Percentiles rank a stretch among this genome's conserved stretches.
Evolutionary conservation across 108 stramenopile genomes (phyloP).

Genomic region (Nitzschia sp.): DNA sequence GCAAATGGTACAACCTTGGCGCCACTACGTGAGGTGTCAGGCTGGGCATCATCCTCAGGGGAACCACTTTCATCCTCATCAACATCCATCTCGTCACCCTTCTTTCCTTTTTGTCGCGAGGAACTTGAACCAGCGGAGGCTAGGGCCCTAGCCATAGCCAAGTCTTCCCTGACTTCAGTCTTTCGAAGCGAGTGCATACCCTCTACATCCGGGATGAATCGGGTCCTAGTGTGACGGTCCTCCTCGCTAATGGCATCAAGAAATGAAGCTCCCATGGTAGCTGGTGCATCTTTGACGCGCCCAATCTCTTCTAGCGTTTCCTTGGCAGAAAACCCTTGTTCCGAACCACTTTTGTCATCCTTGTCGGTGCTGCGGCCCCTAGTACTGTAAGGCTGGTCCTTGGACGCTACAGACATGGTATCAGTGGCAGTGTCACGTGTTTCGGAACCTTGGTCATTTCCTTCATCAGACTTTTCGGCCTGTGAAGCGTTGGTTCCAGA

Average conservation of each 20-base stretch:
- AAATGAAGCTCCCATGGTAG: slow-evolving; percentile 50
- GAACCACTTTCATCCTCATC: slow-evolving; percentile 31
- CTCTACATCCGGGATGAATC: slow-evolving; percentile 76
- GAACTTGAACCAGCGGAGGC: slow-evolving; percentile 14
- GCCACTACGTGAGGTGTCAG: slow-evolving; percentile 28
- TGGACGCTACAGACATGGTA: slow-evolving; percentile 5
- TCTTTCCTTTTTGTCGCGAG: slow-evolving; percentile 15
- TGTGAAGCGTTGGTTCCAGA: background rate
- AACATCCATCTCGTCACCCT: slow-evolving; percentile 44
- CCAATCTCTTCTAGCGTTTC: slow-evolving; percentile 30
- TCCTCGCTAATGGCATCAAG: slow-evolving; percentile 76
- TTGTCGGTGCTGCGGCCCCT: slow-evolving; percentile 33
- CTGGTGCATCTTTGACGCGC: slow-evolving; percentile 15
- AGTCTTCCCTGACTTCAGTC: slow-evolving; percentile 73
- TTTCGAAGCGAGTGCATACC: slow-evolving; percentile 76
- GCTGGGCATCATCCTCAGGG: slow-evolving; percentile 40
- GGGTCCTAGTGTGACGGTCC: slow-evolving; percentile 69
- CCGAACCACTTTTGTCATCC: slow-evolving; percentile 6
- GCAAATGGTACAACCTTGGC: slow-evolving; percentile 13
- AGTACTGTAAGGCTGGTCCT: slow-evolving; percentile 32
- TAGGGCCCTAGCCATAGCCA: slow-evolving; percentile 51
- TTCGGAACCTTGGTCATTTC: background rate
- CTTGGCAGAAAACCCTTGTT: slow-evolving; percentile 9
- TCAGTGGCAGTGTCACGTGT: too few relatives aligned
- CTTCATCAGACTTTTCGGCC: background rate